These are phyloP conservation scores for Apostasia ramifera DNA, from an alignment of 106 monocot species.

Conservation along the genomic window DNA sequence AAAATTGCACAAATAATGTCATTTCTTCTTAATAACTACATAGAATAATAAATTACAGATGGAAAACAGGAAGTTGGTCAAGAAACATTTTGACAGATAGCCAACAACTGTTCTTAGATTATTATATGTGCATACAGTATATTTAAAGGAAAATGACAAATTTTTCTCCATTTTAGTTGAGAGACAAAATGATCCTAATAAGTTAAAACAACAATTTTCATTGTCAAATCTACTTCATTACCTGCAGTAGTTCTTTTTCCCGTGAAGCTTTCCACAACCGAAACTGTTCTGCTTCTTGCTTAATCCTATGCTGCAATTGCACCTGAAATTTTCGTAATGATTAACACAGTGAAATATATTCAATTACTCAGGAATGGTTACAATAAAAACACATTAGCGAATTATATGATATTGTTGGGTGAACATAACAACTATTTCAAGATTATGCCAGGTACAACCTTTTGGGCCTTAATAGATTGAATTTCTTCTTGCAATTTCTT, in stretches of 20 bases:
- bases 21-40: no score
- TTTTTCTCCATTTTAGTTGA: no score
- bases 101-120: no score
- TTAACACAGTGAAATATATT: constrained; percentile 1
- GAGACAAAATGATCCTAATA: no score
- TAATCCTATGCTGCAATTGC: constrained; percentile 95
- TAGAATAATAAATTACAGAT: no score
- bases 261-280: constrained; percentile 94
- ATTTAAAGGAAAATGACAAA: no score
- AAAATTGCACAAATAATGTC: no score
- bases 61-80: no score
- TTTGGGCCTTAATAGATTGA: constrained; percentile 90
- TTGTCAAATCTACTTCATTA: constrained; percentile 1
- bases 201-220: no score
- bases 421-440: background rate
- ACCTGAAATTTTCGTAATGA: constrained; percentile 32
- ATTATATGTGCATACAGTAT: no score
- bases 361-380: background rate
- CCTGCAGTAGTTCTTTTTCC: constrained; percentile 96
- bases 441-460: constrained; percentile 29
- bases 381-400: background rate
- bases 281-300: constrained; percentile 94
- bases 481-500: constrained; percentile 98
- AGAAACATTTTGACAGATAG: no score
- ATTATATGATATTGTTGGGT: background rate